Evolutionary conservation across 805 yeast species (phyloP), one percentile per base, ranked within the genome.

Genomic region (Hanseniaspora occidentalis): DNA sequence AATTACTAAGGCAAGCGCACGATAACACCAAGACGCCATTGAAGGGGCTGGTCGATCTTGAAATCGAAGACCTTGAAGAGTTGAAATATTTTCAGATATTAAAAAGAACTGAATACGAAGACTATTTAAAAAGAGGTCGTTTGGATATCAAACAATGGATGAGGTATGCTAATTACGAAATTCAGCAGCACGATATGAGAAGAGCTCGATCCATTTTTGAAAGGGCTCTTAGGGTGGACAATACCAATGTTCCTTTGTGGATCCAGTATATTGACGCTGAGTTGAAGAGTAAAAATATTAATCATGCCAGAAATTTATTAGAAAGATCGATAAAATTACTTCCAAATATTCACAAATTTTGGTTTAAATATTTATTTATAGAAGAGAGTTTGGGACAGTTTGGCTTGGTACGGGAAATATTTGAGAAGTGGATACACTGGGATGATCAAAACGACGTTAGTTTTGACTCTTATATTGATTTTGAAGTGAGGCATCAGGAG

Each of bases 381-480:
- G 96, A 86, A 57, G 96, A 86, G 58, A 70, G 81, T 1, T 60
- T 85, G 20, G 77, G 76, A 31, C 76, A 84, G 51, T 61, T 73
- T 31, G 55, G 63, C 4, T 77, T 79, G 6, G 79, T 79, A 2
- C 60, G 94, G 38, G 57, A 60, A 11, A 66, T 89, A 6, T 88
- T 79, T 58, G 76, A 77, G 43, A 67, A 80, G 42, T 89, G 98
- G 98, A 82, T 94, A 85, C 75, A 73, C 45, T 95, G 95, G 0
- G 64, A 62, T 9, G 44, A 56, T 2, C 62, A 68, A 10, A 92
- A 83, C 0, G 36, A 33, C 6, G 14, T 20, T 4, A 10, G 23
- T 10, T 88, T 94, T 92, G 71, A 69, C 38, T 73, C 88, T 3
- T 88, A 71, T 51, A 63, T 84, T 20, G 73, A 72, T 40, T 77